Percentiles rank a stretch among this genome's conserved stretches.
Evolutionary conservation across 257 asterid genomes (phyloP).

Genomic region (Linderniella brevidens): DNA sequence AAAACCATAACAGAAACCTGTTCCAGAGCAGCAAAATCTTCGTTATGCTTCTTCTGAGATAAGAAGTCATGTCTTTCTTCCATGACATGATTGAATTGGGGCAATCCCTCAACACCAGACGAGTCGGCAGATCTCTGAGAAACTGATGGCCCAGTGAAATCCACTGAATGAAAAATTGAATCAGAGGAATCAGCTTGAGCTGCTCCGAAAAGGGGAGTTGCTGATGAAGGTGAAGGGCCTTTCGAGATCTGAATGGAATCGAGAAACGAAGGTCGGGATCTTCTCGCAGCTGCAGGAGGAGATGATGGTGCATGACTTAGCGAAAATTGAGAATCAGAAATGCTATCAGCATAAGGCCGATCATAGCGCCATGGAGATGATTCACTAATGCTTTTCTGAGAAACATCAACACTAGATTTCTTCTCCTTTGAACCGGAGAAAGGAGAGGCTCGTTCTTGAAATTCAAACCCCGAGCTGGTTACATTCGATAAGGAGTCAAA

Average conservation of each 20-base stretch:
- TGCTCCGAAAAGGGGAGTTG: constrained; percentile 23
- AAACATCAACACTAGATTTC: constrained; percentile 20
- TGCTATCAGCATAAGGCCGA: constrained; percentile 20
- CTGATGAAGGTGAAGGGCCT: constrained; percentile 39
- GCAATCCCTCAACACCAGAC: constrained; percentile 31
- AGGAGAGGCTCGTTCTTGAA: constrained; percentile 21
- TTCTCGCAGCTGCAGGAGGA: constrained; percentile 43
- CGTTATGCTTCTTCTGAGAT: constrained; percentile 57
- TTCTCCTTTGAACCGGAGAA: constrained; percentile 29
- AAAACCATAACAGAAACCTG: constrained; percentile 36
- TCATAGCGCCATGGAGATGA: constrained; percentile 35
- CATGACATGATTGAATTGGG: constrained; percentile 23
- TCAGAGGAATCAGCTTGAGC: constrained; percentile 26
- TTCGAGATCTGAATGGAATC: constrained; percentile 64
- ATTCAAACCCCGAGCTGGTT: constrained; percentile 19
- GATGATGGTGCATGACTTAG: constrained; percentile 28
- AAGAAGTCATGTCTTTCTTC: constrained; percentile 27
- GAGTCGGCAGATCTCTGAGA: constrained; percentile 19
- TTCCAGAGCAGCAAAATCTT: constrained; percentile 84
- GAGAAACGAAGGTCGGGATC: constrained; percentile 82
- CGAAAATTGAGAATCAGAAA: constrained; percentile 28
- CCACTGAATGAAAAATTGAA: constrained; percentile 42
- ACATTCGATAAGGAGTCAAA: constrained; percentile 20
- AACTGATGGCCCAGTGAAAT: constrained; percentile 37
- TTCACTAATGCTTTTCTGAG: constrained; percentile 17